Base-by-base conservation (phyloP, 768 basidiomycete genomes). In the Suillus discolor region DNA sequence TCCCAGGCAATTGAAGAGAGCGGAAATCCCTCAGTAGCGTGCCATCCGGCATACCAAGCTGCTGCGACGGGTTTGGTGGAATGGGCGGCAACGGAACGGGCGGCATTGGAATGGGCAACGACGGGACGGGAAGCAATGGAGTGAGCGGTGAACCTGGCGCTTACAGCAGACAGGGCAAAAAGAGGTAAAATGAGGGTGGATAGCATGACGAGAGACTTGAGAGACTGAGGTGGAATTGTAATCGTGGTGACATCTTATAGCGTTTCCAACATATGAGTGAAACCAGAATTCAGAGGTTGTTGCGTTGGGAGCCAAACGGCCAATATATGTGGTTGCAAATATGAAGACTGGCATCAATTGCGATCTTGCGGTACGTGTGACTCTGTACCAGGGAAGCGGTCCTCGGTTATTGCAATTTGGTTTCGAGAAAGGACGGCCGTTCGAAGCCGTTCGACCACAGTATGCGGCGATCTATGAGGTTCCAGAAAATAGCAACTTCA, bases 1-100 rank as follows among this genome's bases (percentile, higher is more conserved):
- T 78, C 76, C 90, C 91, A 92, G 66, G 80, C 84, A 66, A 92
- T 74, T n/a, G 80, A 78, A 6, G 81, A 79, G 15, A 88, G 77
- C 6, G 88, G 80, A 69, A 87, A 88, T 2, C 81, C 80, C 23
- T 76, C 71, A 12, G 74, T 75, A 12, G 84, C 81, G 72, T 91
- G 87, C 84, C 84, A 92, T 49, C 86, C 85, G 34, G 89, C 83
- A 68, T 84, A 91, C 89, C 89, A 92, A 11, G 85, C 80, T 23
- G 83, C 76, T 3, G 86, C 85, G 8, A 88, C 78, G 55, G 60
- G 57, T 16, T 13, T 23, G 15, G 57, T 28, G 2, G 51, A 53
- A 18, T 28, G 51, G 4, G 51, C 51, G 9, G 28, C 28, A 53
- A 1, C 5, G 2, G 51, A 53, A 28, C 28, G 51, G 28, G 51